A percentile compares a stretch with the other conserved stretches of the same genome.
Evolutionary conservation across 805 yeast species (phyloP).

Genomic region (Ogataea parapolymorpha): DNA sequence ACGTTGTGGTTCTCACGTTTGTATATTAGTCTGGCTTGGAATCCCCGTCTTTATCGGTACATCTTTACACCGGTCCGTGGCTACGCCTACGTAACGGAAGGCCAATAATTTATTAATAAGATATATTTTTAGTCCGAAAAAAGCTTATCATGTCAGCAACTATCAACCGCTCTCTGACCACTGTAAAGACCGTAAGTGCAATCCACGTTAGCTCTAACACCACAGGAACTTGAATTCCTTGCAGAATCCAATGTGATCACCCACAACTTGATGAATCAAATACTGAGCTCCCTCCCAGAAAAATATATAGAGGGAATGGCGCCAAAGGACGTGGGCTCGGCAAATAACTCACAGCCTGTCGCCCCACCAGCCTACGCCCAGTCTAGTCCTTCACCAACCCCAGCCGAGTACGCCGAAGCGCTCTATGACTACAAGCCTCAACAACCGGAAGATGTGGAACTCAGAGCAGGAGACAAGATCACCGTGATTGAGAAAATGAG

Average conservation of each 20-base stretch:
- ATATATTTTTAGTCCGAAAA: not conserved
- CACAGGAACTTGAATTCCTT: slow-evolving; percentile 70
- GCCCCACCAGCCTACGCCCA: slow-evolving; percentile 6
- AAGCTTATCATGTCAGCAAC: slow-evolving; percentile 41
- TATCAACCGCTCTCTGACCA: slow-evolving; percentile 75
- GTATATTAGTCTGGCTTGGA: slow-evolving; percentile 3
- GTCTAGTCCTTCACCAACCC: slow-evolving; percentile 10
- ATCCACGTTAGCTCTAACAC: not conserved
- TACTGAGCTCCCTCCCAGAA: slow-evolving; percentile 52
- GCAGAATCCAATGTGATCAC: slow-evolving; percentile 71
- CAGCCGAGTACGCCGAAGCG: slow-evolving; percentile 52
- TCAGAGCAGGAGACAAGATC: slow-evolving; percentile 65
- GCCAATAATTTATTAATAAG: not conserved
- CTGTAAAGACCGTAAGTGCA: slow-evolving; percentile 49
- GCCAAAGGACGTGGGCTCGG: slow-evolving; percentile 25
- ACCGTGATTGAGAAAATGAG: slow-evolving; percentile 70
- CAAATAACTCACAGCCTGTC: slow-evolving; percentile 7
- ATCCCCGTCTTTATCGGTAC: not conserved
- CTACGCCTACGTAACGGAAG: slow-evolving; percentile 4
- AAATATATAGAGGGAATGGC: slow-evolving; percentile 47
- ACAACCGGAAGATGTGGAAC: slow-evolving; percentile 68
- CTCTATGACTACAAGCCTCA: slow-evolving; percentile 72
- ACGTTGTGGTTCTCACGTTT: slow-evolving; percentile 54
- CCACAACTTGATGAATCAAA: slow-evolving; percentile 48
- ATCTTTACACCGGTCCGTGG: slow-evolving; percentile 3